Percentiles rank a stretch among this genome's conserved stretches.
Evolutionary conservation across 2,329 filamentous ascomycete species (phyloP).

Genomic region (Fusarium veterinarium): DNA sequence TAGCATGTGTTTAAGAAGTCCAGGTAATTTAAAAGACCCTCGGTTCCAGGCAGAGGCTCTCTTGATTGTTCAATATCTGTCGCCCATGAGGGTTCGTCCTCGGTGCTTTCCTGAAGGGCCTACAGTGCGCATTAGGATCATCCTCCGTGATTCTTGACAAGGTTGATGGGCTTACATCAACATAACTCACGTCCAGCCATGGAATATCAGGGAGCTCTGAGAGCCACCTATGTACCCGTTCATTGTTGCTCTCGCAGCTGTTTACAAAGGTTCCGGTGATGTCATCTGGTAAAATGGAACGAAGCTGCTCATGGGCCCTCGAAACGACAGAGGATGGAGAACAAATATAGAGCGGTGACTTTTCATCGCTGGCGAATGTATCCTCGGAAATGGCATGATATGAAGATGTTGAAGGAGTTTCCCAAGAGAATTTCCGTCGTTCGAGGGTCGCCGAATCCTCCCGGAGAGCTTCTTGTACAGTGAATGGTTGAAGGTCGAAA

Average conservation of each 20-base stretch:
- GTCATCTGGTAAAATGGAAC: rapidly evolving
- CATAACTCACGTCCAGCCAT: background rate
- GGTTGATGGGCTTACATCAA: background rate
- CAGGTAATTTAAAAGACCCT: background rate
- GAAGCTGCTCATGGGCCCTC: rapidly evolving
- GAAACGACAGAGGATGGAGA: rapidly evolving
- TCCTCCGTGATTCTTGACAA: rapidly evolving
- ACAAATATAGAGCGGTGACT: background rate
- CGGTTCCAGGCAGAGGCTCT: background rate
- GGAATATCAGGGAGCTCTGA: background rate
- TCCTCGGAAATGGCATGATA: background rate
- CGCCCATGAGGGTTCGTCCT: background rate
- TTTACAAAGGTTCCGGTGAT: background rate
- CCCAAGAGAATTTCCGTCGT: background rate
- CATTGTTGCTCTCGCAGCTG: rapidly evolving
- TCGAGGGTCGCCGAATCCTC: background rate
- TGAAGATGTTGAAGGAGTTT: background rate
- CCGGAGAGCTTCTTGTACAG: background rate
- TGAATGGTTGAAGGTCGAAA: background rate
- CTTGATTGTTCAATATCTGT: background rate
- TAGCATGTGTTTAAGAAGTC: background rate
- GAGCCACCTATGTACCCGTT: background rate
- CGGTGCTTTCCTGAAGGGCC: background rate
- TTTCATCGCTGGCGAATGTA: rapidly evolving
- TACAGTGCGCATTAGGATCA: background rate